Evolutionary conservation across 768 basidiomycete genomes (phyloP).

Genomic region (Flagelloscypha sp.): DNA sequence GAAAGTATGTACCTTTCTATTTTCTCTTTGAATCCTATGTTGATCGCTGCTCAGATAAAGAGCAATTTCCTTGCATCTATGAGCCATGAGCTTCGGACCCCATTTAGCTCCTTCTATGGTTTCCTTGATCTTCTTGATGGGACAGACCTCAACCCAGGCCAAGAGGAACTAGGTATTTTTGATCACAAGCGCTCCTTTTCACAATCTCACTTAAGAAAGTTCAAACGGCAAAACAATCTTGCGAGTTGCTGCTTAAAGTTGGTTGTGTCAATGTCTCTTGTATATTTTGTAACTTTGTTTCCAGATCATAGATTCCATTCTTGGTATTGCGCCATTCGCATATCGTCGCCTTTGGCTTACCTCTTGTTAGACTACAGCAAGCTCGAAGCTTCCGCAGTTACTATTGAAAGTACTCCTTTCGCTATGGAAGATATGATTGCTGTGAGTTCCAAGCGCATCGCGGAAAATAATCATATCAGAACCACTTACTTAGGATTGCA

Average conservation of each 20-base stretch:
- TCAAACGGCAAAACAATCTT: conserved; percentile 72
- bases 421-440: conserved; percentile 65
- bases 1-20: conserved; percentile 32
- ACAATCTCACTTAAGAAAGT: conserved; percentile 27
- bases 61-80: conserved; percentile 72
- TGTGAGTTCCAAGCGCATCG: conserved; percentile 29
- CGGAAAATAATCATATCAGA: too few relatives aligned
- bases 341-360: too few relatives aligned
- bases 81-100: conserved; percentile 72
- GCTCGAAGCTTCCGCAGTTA: conserved; percentile 68
- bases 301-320: conserved; percentile 70
- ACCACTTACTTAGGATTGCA: too few relatives aligned
- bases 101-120: conserved; percentile 75
- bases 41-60: conserved; percentile 45
- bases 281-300: conserved; percentile 5
- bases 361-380: conserved; percentile 80
- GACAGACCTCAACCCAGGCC: conserved; percentile 59
- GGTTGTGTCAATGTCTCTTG: background rate
- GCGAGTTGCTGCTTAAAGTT: conserved; percentile 65
- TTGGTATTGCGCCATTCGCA: too few relatives aligned
- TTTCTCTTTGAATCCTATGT: background rate
- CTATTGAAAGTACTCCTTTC: conserved; percentile 60
- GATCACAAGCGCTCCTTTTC: background rate
- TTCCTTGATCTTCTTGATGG: conserved; percentile 66
- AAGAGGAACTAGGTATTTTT: conserved; percentile 56